phyloP scores from a whole-genome alignment of 192 early-diverging fungal species.

The Rhizoclosmatium sp. region DNA sequence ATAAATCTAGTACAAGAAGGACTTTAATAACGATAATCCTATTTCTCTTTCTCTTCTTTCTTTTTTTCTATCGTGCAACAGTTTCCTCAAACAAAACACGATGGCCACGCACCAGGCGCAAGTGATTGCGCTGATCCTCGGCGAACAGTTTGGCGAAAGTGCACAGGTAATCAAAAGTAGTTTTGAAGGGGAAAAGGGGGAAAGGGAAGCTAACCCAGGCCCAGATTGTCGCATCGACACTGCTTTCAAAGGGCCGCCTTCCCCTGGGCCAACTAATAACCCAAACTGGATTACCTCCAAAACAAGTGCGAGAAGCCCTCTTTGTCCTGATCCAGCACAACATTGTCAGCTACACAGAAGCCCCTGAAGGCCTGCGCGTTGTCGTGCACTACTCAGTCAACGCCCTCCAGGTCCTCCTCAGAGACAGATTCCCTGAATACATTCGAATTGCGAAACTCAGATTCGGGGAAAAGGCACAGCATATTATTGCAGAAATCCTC shows the following conservation, averaged over 20 bases:
- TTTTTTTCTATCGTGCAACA: too few relatives aligned
- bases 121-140: conserved; percentile 16
- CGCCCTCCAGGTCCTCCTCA: conserved; percentile 59
- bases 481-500: conserved; percentile 36
- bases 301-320: conserved; percentile 75
- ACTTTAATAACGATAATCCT: too few relatives aligned
- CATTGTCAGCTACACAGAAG: conserved; percentile 74
- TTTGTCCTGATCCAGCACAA: conserved; percentile 90
- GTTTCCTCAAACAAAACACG: too few relatives aligned
- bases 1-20: too few relatives aligned
- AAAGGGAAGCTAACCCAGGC: background rate
- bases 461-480: conserved; percentile 38
- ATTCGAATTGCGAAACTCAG: conserved; percentile 24
- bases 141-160: conserved; percentile 28
- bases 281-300: conserved; percentile 54
- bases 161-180: conserved; percentile 12
- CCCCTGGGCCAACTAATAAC: conserved; percentile 60
- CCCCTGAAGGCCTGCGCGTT: conserved; percentile 63
- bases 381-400: conserved; percentile 75
- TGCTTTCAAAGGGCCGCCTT: conserved; percentile 74
- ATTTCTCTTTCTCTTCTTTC: too few relatives aligned
- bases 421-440: conserved; percentile 51
- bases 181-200: background rate
- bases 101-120: conserved; percentile 7
- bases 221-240: conserved; percentile 67